A percentile compares a stretch with the other conserved stretches of the same genome.
Conservation (phyloP, 176 grass and related monocot species). For the Bothriochloa decipiens region DNA sequence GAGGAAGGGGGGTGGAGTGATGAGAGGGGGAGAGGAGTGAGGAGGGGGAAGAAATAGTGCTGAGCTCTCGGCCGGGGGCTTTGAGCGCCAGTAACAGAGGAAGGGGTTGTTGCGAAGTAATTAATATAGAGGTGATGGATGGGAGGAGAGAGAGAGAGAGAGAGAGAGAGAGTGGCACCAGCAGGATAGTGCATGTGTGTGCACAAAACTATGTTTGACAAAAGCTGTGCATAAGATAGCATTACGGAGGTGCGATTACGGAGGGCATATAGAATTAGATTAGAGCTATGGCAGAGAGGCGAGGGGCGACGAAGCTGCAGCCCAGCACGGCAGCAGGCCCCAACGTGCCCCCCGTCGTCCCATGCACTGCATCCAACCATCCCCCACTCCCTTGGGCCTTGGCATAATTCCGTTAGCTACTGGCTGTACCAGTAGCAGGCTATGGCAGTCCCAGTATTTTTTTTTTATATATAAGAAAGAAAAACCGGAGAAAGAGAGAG, state of each 20-base stretch:
- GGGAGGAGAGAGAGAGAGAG: not conserved
- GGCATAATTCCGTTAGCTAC: slow-evolving; percentile 41
- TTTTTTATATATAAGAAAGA: no score
- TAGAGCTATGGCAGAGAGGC: not conserved
- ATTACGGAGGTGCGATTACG: slow-evolving; percentile 47
- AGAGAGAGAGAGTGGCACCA: no score
- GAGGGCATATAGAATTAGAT: slow-evolving; percentile 40
- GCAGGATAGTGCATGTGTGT: slow-evolving; percentile 54
- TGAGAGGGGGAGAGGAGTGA: slow-evolving; percentile 12
- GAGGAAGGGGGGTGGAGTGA: not conserved
- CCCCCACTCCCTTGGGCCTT: not conserved
- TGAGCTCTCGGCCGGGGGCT: slow-evolving; percentile 28
- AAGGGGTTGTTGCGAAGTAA: slow-evolving; percentile 40
- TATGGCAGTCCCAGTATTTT: slow-evolving; percentile 20
- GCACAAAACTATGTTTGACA: slow-evolving; percentile 62
- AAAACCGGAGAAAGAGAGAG: not conserved
- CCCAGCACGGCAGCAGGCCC: slow-evolving; percentile 48
- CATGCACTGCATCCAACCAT: slow-evolving; percentile 64
- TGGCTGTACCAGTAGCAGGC: slow-evolving; percentile 9
- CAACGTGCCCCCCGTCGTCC: slow-evolving; percentile 67
- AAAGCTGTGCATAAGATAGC: slow-evolving; percentile 38
- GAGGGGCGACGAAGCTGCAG: slow-evolving; percentile 49
- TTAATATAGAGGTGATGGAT: slow-evolving; percentile 29
- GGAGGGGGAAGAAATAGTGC: slow-evolving; percentile 49
- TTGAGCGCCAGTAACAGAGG: slow-evolving; percentile 34